Evolutionary conservation across 2,329 filamentous ascomycete species (phyloP), one percentile per base, ranked within the genome.

Genomic region (Pseudocercospora pini-densiflorae): DNA sequence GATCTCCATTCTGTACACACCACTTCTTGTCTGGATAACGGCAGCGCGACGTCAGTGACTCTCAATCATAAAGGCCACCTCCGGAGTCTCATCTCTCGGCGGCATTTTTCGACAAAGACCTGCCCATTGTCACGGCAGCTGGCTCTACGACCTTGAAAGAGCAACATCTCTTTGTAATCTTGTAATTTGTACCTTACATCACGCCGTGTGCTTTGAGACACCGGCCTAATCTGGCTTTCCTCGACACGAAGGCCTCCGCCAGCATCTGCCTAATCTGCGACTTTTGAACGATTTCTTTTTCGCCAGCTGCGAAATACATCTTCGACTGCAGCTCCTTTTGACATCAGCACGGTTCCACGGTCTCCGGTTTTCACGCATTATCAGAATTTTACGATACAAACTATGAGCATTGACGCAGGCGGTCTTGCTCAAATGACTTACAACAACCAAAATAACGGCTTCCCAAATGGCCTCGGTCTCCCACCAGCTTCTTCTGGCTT

Each of bases 401-500:
- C 62, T 43, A 76, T 82, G 83, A 85, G 83, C 81, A 90, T 96
- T 90, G 91, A 97, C 94, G 90, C 94, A 88, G 94, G 94, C 88
- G 93, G 93, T 95, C 92, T 97, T 86, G 91, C 93, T 95, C 93
- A 96, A 88, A 98, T 98, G 94, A 92, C 93, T 84, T 94, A 93
- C 86, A 92, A 90, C 85, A 70, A 70, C 78, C 70, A 68, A 64
- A 47, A 45, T 77, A 75, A 73, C 68, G 72, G 70, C 62, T 92
- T 92, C 80, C 83, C 87, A 80, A 85, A 87, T 78, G 90, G 88
- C 74, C 85, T 97, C 74, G 88, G 89, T 77, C 88, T 92, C 82
- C 91, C 93, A 61, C 85, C 40, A n/a, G 40, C 40, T 43, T 43
- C 88, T 69, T 88, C 91, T 71, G 92, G 93, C 76, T 91, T 97